Evolutionary conservation across 768 basidiomycete genomes (phyloP).

Genomic region (Auriscalpium microsporum): DNA sequence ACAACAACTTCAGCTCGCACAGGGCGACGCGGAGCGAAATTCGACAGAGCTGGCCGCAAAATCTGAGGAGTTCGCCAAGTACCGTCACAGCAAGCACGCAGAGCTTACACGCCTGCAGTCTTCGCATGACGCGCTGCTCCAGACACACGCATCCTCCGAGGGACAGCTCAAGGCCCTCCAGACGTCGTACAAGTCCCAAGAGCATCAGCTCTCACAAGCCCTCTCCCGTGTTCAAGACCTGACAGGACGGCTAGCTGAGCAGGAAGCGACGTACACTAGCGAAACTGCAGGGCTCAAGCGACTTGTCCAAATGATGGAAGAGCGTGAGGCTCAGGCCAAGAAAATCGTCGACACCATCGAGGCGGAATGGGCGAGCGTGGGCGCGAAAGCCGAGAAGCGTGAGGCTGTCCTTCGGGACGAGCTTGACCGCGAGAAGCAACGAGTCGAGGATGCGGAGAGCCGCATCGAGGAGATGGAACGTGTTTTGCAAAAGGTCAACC

Average conservation of each 20-base stretch:
- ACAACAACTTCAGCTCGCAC: slow-evolving; percentile 73
- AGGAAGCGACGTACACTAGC: slow-evolving; percentile 72
- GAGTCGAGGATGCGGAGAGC: slow-evolving; percentile 65
- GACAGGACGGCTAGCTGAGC: slow-evolving; percentile 71
- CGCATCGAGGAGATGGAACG: slow-evolving; percentile 62
- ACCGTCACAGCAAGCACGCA: slow-evolving; percentile 72
- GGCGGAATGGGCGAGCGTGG: slow-evolving; percentile 69
- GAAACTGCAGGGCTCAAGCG: slow-evolving; percentile 70
- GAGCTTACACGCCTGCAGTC: slow-evolving; percentile 72
- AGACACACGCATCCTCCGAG: slow-evolving; percentile 58
- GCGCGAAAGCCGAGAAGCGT: slow-evolving; percentile 57
- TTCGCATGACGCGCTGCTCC: slow-evolving; percentile 62
- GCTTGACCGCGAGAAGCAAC: slow-evolving; percentile 59
- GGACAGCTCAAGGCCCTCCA: slow-evolving; percentile 67
- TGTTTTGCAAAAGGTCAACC: slow-evolving; percentile 62
- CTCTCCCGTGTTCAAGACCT: slow-evolving; percentile 68
- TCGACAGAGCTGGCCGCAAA: slow-evolving; percentile 61
- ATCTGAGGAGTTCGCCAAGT: slow-evolving; percentile 76
- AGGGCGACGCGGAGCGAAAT: slow-evolving; percentile 66
- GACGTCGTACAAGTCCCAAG: slow-evolving; percentile 59
- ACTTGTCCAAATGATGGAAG: slow-evolving; percentile 79
- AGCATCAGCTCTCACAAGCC: slow-evolving; percentile 70
- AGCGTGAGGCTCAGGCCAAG: slow-evolving; percentile 79
- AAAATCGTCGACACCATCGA: slow-evolving; percentile 77
- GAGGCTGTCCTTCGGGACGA: slow-evolving; percentile 63